Evolutionary conservation across 2,329 filamentous ascomycete genomes (phyloP).

Genomic region (Periconia sp.): DNA sequence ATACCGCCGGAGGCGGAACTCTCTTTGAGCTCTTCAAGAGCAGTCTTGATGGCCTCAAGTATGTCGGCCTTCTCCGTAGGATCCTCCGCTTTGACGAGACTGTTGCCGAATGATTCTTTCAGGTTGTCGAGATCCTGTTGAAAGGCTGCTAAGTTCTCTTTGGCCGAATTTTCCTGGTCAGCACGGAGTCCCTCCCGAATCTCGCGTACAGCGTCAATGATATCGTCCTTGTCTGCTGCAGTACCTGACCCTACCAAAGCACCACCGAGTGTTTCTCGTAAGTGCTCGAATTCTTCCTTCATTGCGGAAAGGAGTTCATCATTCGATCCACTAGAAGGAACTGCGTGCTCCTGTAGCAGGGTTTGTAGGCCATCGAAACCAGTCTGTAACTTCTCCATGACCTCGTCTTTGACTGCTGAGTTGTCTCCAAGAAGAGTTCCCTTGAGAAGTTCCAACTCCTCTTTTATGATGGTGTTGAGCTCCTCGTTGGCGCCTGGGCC

Average conservation of each 20-base stretch:
- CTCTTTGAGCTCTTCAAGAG: constrained; percentile 42
- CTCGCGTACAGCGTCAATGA: constrained; percentile 66
- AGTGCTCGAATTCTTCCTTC: constrained; percentile 62
- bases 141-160: constrained; percentile 45
- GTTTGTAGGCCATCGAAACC: constrained; percentile 52
- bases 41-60: constrained; percentile 40
- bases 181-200: constrained; percentile 47
- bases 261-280: constrained; percentile 60
- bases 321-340: constrained; percentile 31
- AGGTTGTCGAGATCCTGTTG: constrained; percentile 48
- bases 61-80: constrained; percentile 45
- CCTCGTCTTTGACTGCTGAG: constrained; percentile 61
- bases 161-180: constrained; percentile 45
- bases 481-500: constrained; percentile 47
- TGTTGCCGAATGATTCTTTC: constrained; percentile 45
- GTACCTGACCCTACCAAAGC: constrained; percentile 53
- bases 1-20: constrained; percentile 33
- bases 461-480: constrained; percentile 70
- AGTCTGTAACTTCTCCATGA: constrained; percentile 61
- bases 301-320: constrained; percentile 53
- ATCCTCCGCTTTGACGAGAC: constrained; percentile 43
- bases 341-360: constrained; percentile 42
- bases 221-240: constrained; percentile 62
- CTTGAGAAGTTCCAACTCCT: constrained; percentile 79
- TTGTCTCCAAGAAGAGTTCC: constrained; percentile 69